Conservation (phyloP, 2,329 filamentous ascomycete genomes). For the Sarocladium kiliense region DNA sequence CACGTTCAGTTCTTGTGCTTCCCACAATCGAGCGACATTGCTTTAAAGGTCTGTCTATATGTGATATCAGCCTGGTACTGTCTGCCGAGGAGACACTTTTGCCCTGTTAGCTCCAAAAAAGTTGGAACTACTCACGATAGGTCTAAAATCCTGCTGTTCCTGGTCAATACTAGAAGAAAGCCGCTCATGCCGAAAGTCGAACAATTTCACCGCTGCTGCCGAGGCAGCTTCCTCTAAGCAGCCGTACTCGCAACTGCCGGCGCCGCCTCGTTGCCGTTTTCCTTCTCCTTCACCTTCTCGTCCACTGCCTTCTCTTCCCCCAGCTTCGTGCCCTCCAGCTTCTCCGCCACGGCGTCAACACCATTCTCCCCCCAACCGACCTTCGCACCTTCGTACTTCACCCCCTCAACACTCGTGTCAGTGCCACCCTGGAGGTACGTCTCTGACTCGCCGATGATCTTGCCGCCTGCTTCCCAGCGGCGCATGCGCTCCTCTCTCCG, state of each 20-base stretch:
- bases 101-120: too few species aligned
- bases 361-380: slow-evolving; percentile 12
- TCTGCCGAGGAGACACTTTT: too few species aligned
- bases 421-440: slow-evolving; percentile 69
- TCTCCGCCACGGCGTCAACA: slow-evolving; percentile 20
- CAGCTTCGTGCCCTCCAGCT: slow-evolving; percentile 21
- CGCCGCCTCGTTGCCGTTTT: neutral
- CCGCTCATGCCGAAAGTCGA: neutral
- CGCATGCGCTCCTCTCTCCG: slow-evolving; percentile 56
- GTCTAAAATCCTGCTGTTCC: too few species aligned
- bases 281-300: neutral
- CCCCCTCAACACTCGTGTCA: slow-evolving; percentile 27
- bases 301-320: slow-evolving; percentile 16
- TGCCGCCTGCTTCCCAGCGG: slow-evolving; percentile 77
- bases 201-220: neutral
- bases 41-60: too few species aligned
- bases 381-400: slow-evolving; percentile 20
- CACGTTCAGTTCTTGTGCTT: too few species aligned
- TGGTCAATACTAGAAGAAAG: too few species aligned
- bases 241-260: neutral
- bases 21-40: too few species aligned
- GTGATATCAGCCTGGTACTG: too few species aligned
- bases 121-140: too few species aligned
- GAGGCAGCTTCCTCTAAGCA: neutral
- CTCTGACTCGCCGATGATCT: slow-evolving; percentile 80